phyloP scores from a whole-genome alignment of 805 yeast genomes.

The Suhomyces canberraensis region DNA sequence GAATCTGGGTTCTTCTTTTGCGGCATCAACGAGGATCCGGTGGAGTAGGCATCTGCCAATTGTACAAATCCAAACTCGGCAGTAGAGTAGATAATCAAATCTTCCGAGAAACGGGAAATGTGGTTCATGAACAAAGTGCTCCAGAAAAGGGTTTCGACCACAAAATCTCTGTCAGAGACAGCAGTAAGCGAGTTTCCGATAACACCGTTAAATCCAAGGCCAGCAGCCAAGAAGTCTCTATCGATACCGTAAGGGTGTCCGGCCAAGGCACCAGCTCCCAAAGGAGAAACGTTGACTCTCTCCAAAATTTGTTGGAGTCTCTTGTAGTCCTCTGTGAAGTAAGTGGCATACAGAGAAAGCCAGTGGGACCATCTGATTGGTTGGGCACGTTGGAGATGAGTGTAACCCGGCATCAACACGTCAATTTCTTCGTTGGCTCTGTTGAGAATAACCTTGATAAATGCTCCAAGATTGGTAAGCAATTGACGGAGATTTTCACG shows the following conservation, averaged over 20 bases:
- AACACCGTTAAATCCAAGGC: conserved; percentile 75
- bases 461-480: conserved; percentile 50
- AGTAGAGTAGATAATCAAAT: conserved; percentile 90
- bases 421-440: conserved; percentile 87
- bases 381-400: conserved; percentile 97
- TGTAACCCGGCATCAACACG: conserved; percentile 97
- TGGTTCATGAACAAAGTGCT: conserved; percentile 92
- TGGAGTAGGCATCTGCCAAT: conserved; percentile 95
- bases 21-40: conserved; percentile 98
- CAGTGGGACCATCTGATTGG: conserved; percentile 99
- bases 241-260: conserved; percentile 99
- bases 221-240: conserved; percentile 80
- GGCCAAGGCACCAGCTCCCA: conserved; percentile 97
- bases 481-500: conserved; percentile 72
- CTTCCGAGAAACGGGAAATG: conserved; percentile 91
- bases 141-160: conserved; percentile 95
- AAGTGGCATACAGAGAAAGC: conserved; percentile 92
- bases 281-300: conserved; percentile 84
- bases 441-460: conserved; percentile 62
- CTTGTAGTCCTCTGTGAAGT: conserved; percentile 85
- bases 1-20: conserved; percentile 99
- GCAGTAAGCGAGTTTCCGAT: conserved; percentile 97
- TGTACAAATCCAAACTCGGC: conserved; percentile 95
- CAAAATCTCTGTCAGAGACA: conserved; percentile 96
- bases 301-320: conserved; percentile 76